phyloP scores from a whole-genome alignment of 192 early-diverging fungal species.

The Backusella tarrabulga region DNA sequence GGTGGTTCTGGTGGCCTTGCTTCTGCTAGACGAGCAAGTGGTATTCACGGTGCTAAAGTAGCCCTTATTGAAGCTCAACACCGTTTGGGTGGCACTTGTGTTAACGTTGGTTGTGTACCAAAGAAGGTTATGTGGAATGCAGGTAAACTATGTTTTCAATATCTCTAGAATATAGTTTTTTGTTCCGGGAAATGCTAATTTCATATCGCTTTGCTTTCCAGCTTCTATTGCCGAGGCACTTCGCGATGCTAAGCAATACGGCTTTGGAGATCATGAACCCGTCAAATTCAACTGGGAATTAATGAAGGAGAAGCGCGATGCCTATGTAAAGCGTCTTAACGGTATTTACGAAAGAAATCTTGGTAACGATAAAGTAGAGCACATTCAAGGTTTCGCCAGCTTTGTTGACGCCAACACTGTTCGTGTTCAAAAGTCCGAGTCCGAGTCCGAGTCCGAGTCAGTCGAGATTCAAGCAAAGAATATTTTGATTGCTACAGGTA shows the following conservation, averaged over 20 bases:
- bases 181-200: neutral
- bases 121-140: constrained; percentile 97
- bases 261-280: constrained; percentile 64
- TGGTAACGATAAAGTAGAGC: constrained; percentile 80
- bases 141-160: constrained; percentile 39
- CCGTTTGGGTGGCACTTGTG: constrained; percentile 87
- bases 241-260: constrained; percentile 88
- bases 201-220: constrained; percentile 13
- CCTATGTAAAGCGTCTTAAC: constrained; percentile 95
- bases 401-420: constrained; percentile 79
- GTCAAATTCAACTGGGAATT: constrained; percentile 73
- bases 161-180: neutral
- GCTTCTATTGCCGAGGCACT: constrained; percentile 86
- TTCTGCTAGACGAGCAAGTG: constrained; percentile 84
- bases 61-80: constrained; percentile 81
- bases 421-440: constrained; percentile 41
- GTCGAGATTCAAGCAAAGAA: constrained; percentile 68
- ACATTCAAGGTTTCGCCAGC: constrained; percentile 80
- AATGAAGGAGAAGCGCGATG: constrained; percentile 91
- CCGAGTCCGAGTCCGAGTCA: constrained; percentile 25
- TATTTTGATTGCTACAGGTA: constrained; percentile 89
- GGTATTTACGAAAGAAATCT: constrained; percentile 95
- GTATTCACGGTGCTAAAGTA: constrained; percentile 87
- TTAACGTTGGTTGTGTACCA: constrained; percentile 92
- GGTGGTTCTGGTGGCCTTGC: constrained; percentile 92